Evolutionary conservation across 306 rosid species (phyloP).

Genomic region (Prunus padus): DNA sequence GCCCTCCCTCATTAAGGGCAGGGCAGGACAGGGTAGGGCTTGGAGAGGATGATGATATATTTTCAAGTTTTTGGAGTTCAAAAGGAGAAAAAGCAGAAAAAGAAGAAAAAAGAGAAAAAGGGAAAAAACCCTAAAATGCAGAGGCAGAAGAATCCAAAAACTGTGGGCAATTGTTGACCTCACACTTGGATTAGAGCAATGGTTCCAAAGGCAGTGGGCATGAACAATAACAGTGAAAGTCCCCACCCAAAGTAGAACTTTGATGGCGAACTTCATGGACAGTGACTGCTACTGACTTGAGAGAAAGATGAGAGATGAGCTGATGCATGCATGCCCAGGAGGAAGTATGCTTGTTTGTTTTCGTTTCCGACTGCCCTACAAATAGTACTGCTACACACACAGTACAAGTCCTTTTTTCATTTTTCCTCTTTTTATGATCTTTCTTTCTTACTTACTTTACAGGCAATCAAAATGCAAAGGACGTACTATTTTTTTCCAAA

Average conservation of each 20-base stretch:
- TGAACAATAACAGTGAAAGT: constrained; percentile 32
- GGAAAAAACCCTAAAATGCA: not conserved
- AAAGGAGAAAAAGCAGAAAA: not conserved
- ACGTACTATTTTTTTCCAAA: too few species aligned
- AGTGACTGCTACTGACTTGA: constrained; percentile 24
- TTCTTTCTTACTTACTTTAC: too few species aligned
- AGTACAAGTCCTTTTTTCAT: too few species aligned
- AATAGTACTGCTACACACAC: too few species aligned
- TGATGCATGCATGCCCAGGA: too few species aligned
- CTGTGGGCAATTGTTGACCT: constrained; percentile 36
- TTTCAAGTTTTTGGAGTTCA: not conserved
- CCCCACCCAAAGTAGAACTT: constrained; percentile 8
- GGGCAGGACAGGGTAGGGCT: not conserved
- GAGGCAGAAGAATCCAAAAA: constrained; percentile 22
- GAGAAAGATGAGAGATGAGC: constrained; percentile 14
- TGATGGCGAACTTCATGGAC: constrained; percentile 23
- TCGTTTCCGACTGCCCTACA: too few species aligned
- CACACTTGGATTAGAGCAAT: constrained; percentile 21
- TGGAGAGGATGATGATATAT: not conserved
- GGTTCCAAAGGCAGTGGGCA: constrained; percentile 45
- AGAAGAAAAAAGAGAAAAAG: not conserved
- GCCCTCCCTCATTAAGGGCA: not conserved
- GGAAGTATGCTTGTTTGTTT: too few species aligned
- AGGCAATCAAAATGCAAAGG: too few species aligned
- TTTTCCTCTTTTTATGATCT: too few species aligned